phyloP scores from a whole-genome alignment of 2,329 filamentous ascomycete genomes.

The Sporothrix dimorphospora region DNA sequence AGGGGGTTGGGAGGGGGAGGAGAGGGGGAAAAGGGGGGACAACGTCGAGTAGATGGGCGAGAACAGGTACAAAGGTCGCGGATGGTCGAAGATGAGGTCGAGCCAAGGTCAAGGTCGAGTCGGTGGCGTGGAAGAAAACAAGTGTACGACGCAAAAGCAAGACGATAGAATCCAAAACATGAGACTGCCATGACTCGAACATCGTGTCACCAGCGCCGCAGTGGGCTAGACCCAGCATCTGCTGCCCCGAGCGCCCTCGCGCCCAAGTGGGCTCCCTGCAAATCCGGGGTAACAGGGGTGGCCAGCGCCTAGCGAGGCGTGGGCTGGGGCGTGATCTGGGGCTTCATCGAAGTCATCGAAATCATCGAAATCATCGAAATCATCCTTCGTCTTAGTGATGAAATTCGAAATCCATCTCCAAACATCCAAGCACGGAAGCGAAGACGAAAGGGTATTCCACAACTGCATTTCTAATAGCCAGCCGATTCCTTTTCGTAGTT shows the following conservation, averaged over 20 bases:
- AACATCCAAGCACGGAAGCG: neutral
- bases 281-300: slow-evolving; percentile 24
- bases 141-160: neutral
- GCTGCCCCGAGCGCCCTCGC: neutral
- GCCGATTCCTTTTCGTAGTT: neutral
- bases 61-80: neutral
- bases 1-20: neutral
- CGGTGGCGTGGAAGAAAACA: neutral
- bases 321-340: neutral
- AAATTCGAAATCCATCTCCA: neutral
- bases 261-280: slow-evolving; percentile 5
- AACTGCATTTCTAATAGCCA: neutral
- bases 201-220: neutral
- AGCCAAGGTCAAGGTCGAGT: neutral
- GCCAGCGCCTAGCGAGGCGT: neutral
- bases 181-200: neutral
- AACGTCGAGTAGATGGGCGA: neutral
- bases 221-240: neutral
- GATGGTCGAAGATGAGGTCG: neutral
- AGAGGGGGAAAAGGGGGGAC: neutral
- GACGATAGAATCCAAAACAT: neutral
- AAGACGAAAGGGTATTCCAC: neutral
- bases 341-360: neutral
- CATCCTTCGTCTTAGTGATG: neutral
- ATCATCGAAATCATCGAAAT: neutral